Percentiles rank a stretch among this genome's conserved stretches.
These are phyloP conservation scores for Phytophthora syringae DNA, from an alignment of 352 stramenopile species.

Conservation along the genomic window DNA sequence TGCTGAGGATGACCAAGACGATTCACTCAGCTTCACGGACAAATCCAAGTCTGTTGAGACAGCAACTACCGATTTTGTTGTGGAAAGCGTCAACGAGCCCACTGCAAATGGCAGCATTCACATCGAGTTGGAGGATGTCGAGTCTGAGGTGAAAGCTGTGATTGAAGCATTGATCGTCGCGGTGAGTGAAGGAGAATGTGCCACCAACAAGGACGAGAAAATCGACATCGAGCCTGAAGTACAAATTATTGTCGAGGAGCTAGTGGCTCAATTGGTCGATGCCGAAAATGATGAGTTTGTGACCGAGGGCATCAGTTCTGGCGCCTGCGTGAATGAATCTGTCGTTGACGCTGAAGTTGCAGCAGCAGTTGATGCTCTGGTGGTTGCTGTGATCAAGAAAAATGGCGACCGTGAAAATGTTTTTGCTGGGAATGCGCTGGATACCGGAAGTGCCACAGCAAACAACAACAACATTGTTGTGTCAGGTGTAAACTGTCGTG, in stretches of 20 bases:
- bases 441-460: background rate
- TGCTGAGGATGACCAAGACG: too few species aligned
- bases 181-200: background rate
- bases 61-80: background rate
- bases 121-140: background rate
- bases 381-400: background rate
- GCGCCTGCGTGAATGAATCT: background rate
- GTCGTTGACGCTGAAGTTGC: background rate
- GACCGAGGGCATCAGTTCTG: background rate
- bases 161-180: slow-evolving; percentile 4
- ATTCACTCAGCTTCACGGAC: too few species aligned
- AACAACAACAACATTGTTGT: background rate
- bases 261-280: background rate
- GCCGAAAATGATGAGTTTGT: background rate
- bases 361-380: background rate
- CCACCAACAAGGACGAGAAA: background rate
- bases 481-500: background rate
- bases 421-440: background rate
- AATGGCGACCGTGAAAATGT: background rate
- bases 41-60: too few species aligned
- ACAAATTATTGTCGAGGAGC: background rate
- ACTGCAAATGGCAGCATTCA: too few species aligned
- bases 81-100: too few species aligned
- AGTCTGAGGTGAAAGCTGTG: background rate
- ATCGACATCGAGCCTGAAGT: background rate